Evolutionary conservation across 345 rosid species (phyloP).

Genomic region (Mangifera indica): DNA sequence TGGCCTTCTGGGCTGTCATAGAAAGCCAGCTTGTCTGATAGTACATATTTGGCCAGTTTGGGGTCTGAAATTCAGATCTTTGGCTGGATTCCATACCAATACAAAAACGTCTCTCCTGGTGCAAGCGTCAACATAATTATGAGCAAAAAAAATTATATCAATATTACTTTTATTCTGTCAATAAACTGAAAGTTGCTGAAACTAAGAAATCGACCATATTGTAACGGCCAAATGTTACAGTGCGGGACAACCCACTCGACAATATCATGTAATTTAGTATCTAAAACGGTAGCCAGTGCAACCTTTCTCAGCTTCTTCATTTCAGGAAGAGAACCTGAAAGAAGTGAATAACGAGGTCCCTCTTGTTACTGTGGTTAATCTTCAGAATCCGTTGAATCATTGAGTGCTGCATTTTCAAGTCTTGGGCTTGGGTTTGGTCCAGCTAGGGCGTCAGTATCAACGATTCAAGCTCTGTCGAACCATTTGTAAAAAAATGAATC

Average conservation of each 20-base stretch:
- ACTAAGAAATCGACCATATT: conserved; percentile 34
- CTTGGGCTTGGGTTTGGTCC: conserved; percentile 49
- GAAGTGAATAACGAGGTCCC: conserved; percentile 28
- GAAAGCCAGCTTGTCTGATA: conserved; percentile 41
- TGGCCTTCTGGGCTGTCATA: conserved; percentile 31
- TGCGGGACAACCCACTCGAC: conserved; percentile 25
- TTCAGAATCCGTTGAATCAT: conserved; percentile 38
- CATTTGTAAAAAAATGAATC: conserved; percentile 30
- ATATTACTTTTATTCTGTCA: too few species aligned
- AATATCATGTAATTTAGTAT: conserved; percentile 31
- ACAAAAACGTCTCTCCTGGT: conserved; percentile 42
- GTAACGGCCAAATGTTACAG: conserved; percentile 22
- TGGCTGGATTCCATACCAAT: conserved; percentile 46
- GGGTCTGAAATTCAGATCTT: conserved; percentile 37
- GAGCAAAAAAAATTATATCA: too few species aligned
- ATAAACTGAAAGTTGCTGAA: too few species aligned
- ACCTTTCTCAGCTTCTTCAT: conserved; percentile 19
- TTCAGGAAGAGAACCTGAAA: conserved; percentile 31
- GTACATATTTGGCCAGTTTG: conserved; percentile 40
- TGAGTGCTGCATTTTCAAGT: conserved; percentile 52
- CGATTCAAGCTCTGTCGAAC: conserved; percentile 23
- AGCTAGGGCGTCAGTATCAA: conserved; percentile 16
- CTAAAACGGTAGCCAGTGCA: conserved; percentile 15
- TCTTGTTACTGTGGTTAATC: too few species aligned
- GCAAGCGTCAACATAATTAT: background rate